Base-by-base conservation (phyloP, 2,329 filamentous ascomycete species). In the Colletotrichum limetticola region DNA sequence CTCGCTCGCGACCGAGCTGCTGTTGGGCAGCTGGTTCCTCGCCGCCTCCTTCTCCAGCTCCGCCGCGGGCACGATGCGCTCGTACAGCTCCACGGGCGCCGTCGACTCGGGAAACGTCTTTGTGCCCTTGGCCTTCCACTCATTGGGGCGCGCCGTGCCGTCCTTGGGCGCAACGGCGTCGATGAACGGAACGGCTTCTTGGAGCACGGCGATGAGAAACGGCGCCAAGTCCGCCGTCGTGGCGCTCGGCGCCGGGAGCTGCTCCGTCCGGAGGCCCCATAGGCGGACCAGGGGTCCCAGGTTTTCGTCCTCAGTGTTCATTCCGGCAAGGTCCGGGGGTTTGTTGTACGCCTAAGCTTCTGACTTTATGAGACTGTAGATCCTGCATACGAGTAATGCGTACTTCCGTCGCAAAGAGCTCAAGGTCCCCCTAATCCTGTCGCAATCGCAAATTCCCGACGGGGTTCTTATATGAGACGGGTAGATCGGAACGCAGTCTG, bases 131-230 rank as follows among this genome's bases (percentile, higher is more conserved):
- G 80, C 77, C 73, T 86, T 87, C 88, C 91, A 92, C n/a, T 80
- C 79, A 74, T 83, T 84, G 61, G 72, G 65, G 30, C 77, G 82
- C 42, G 78, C 60, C 52, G 69, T 66, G 59, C 77, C 76, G 62
- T 76, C 75, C 76, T 82, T 83, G 19, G 88, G 85, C 8, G 90
- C 85, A 42, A 89, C 85, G 11, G 84, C 83, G 76, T 87, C 86
- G 78, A 92, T 85, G 79, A 93, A 92, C 1, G 86, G 84, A 32
- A 90, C 80, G 26, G 89, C 88, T 79, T 93, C 91, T n/a, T 82
- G 78, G 37, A 93, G 83, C 28, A 91, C 82, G 6, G 85, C 79
- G 11, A 81, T 79, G 71, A 92, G 79, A 74, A 93, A 88, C 6
- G 85, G 82, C 26, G 81, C 79, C 19, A 92, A 82, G 46, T 86